Base-by-base conservation (phyloP, 23 red algal species). In the Chondrus crispus region DNA sequence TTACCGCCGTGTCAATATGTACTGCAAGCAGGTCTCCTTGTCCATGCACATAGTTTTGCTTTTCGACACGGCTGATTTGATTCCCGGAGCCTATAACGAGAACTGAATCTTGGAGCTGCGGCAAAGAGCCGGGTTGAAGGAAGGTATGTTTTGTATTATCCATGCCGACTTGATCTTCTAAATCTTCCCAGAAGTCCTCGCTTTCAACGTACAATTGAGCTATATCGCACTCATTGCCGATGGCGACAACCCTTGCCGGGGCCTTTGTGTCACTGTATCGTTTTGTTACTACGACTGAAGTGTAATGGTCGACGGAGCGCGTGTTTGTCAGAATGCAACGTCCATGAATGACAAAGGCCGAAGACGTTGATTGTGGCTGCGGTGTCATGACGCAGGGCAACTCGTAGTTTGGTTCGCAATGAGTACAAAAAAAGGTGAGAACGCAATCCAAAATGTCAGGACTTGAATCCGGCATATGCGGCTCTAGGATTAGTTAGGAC, bases 221-320 rank as follows among this genome's bases (percentile, higher is more conserved):
- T 44, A 96, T 88, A 89, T 98, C 97, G 85, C 97, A 98, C 83
- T 98, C 97, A 32, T 96, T 91, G 8, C 91, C 97, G 38, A 98
- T 93, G 5, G 97, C 90, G 36, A 96, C 68, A 4, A 98, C 93
- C 2, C 62, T 40, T 19, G 94, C 94, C 12, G 54, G 42, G 38
- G 88, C 79, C 83, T 95, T 98, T 30, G 63, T 76, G 49, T 94
- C 96, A n/a, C 75, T 76, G 57, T 94, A 89, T 46, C 96, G 82
- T 39, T 93, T 93, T 63, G 95, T 98, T 57, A 98, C 85, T 43
- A 80, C 77, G 38, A 98, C 96, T 4, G 87, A 79, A 60, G 96
- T 98, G 47, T 88, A 87, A 69, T 98, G 88, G 74, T 98, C 96
- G 11, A 98, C 96, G 50, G 63, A 81, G 63, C 95, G 96, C 5